phyloP scores from a whole-genome alignment of 2,329 filamentous ascomycete genomes.

The Venturia effusa region DNA sequence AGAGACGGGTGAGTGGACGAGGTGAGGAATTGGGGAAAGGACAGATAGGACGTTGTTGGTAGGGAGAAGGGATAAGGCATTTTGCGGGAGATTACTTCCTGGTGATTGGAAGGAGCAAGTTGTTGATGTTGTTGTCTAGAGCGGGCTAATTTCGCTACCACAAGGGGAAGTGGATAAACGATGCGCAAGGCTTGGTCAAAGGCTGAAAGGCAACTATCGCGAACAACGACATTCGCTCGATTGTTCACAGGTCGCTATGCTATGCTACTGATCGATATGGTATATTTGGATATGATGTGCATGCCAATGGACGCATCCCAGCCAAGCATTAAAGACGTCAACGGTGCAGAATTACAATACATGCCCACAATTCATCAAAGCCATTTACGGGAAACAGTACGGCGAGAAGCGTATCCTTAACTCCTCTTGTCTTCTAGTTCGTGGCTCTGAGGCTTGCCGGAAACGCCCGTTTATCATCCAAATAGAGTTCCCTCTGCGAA shows the following conservation, averaged over 20 bases:
- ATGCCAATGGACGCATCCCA: background rate
- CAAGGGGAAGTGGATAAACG: background rate
- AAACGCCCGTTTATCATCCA: background rate
- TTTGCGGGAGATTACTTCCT: background rate
- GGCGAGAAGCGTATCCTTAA: background rate
- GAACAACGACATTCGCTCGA: background rate
- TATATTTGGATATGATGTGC: background rate
- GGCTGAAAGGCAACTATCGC: background rate
- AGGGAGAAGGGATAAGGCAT: constrained; percentile 90
- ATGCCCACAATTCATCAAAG: background rate
- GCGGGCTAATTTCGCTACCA: background rate
- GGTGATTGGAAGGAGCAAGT: background rate
- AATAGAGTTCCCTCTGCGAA: background rate
- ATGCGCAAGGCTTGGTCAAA: background rate
- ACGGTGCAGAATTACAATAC: background rate
- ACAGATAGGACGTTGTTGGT: constrained; percentile 80
- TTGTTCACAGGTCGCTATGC: background rate
- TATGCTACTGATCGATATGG: background rate
- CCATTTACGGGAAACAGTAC: background rate
- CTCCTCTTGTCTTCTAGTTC: background rate
- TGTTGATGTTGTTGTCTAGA: background rate
- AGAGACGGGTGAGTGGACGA: constrained; percentile 84
- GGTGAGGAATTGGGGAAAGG: constrained; percentile 65
- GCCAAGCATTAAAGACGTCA: background rate
- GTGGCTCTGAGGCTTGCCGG: background rate